A percentile compares a stretch with the other conserved stretches of the same genome.
Evolutionary conservation across 2,329 filamentous ascomycete genomes (phyloP).

Genomic region (Aureobasidium lini): DNA sequence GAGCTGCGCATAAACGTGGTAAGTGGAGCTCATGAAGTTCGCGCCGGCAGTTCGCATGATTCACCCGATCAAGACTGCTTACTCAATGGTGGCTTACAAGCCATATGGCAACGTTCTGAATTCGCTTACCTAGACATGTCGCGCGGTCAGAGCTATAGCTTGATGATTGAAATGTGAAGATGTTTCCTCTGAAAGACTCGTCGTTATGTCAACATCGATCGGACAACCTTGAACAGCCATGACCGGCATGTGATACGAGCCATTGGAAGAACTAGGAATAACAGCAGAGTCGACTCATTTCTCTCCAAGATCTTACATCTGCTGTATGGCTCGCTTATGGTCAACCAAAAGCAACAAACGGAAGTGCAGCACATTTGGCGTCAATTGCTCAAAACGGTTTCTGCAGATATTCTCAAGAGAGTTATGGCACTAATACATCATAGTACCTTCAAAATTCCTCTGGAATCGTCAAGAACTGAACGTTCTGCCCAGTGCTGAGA

Average conservation of each 20-base stretch:
- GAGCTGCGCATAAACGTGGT: not conserved
- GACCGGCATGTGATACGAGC: too few species aligned
- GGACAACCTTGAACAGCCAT: too few species aligned
- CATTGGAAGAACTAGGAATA: too few species aligned
- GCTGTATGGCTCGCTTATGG: too few species aligned
- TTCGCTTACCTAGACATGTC: too few species aligned
- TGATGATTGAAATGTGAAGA: too few species aligned
- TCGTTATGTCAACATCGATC: too few species aligned
- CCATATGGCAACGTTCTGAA: not conserved
- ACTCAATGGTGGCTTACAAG: not conserved
- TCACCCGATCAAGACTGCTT: not conserved
- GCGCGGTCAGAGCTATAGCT: too few species aligned
- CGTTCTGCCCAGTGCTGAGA: not conserved
- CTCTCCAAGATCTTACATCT: too few species aligned
- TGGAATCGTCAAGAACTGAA: slow-evolving; percentile 7
- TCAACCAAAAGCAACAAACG: not conserved
- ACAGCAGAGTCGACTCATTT: too few species aligned
- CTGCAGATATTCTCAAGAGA: not conserved
- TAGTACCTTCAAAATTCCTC: not conserved
- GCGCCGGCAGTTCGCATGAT: not conserved
- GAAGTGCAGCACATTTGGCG: not conserved
- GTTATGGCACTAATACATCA: not conserved
- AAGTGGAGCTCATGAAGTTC: not conserved
- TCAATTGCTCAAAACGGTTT: not conserved
- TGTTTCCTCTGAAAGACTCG: too few species aligned